Evolutionary conservation across 179 eudicot genomes (phyloP).

Genomic region (Corrigiola litoralis): DNA sequence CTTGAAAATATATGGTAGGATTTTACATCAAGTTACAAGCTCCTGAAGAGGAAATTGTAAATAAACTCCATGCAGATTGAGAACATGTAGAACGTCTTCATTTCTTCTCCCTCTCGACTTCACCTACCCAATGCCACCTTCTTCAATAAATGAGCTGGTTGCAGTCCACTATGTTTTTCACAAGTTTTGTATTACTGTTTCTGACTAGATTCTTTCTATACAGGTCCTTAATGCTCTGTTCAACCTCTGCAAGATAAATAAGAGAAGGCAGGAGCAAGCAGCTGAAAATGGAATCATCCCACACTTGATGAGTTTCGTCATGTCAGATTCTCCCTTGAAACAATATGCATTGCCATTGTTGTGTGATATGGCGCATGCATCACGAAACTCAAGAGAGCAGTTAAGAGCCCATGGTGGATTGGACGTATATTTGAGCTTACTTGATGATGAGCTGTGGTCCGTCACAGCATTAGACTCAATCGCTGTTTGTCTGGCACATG

Average conservation of each 20-base stretch:
- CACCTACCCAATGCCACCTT: neutral
- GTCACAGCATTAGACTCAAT: slow-evolving; percentile 95
- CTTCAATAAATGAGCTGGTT: neutral
- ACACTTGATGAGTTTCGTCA: slow-evolving; percentile 89
- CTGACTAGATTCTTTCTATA: slow-evolving; percentile 9
- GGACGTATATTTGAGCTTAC: slow-evolving; percentile 88
- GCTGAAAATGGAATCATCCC: slow-evolving; percentile 99
- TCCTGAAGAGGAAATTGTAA: no score
- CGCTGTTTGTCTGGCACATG: slow-evolving; percentile 97
- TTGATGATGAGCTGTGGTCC: slow-evolving; percentile 93
- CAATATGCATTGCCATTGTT: slow-evolving; percentile 88
- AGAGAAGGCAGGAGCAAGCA: slow-evolving; percentile 98
- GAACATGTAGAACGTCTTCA: no score
- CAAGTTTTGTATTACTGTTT: neutral
- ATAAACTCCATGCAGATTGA: no score
- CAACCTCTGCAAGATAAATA: slow-evolving; percentile 97
- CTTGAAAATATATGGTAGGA: no score
- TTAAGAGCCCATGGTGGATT: slow-evolving; percentile 95
- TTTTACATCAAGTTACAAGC: no score
- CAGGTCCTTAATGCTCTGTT: slow-evolving; percentile 95
- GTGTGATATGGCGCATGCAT: slow-evolving; percentile 99
- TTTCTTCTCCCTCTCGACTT: neutral
- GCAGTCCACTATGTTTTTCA: neutral
- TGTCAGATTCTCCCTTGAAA: slow-evolving; percentile 84
- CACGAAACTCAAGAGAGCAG: slow-evolving; percentile 97